Percentiles rank a stretch among this genome's conserved stretches.
phyloP scores from a whole-genome alignment of 371 early-diverging fungal genomes.

The Cokeromyces recurvatus region DNA sequence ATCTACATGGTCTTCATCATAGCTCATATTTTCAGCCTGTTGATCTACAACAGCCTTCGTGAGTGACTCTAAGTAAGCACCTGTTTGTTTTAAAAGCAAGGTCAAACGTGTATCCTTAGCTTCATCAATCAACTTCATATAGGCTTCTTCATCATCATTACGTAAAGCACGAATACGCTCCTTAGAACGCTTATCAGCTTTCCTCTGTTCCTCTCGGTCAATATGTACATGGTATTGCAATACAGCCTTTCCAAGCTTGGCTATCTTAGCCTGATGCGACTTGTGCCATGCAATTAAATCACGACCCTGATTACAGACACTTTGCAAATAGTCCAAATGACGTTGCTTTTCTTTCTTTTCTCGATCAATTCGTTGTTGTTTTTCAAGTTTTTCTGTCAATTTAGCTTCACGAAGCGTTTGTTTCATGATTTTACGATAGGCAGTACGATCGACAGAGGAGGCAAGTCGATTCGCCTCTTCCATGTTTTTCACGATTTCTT shows the following conservation, averaged over 20 bases:
- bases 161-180: conserved; percentile 94
- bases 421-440: conserved; percentile 83
- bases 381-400: conserved; percentile 84
- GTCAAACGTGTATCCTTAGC: conserved; percentile 93
- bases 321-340: conserved; percentile 72
- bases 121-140: conserved; percentile 88
- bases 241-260: conserved; percentile 74
- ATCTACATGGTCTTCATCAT: conserved; percentile 26
- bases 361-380: conserved; percentile 81
- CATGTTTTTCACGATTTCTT: conserved; percentile 70
- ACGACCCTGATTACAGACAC: conserved; percentile 72
- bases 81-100: conserved; percentile 84
- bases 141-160: conserved; percentile 93
- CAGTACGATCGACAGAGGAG: conserved; percentile 72
- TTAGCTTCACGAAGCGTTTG: conserved; percentile 81
- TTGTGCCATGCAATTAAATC: conserved; percentile 70
- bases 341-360: conserved; percentile 83
- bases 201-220: conserved; percentile 89
- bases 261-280: conserved; percentile 58
- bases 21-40: conserved; percentile 57
- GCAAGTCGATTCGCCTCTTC: conserved; percentile 67
- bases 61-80: conserved; percentile 76
- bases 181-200: conserved; percentile 73
- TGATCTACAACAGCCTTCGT: conserved; percentile 75
- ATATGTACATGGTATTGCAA: conserved; percentile 72